Percentiles rank a stretch among this genome's conserved stretches.
phyloP scores from a whole-genome alignment of 2,329 filamentous ascomycete species.

The Rasamsonia emersonii region DNA sequence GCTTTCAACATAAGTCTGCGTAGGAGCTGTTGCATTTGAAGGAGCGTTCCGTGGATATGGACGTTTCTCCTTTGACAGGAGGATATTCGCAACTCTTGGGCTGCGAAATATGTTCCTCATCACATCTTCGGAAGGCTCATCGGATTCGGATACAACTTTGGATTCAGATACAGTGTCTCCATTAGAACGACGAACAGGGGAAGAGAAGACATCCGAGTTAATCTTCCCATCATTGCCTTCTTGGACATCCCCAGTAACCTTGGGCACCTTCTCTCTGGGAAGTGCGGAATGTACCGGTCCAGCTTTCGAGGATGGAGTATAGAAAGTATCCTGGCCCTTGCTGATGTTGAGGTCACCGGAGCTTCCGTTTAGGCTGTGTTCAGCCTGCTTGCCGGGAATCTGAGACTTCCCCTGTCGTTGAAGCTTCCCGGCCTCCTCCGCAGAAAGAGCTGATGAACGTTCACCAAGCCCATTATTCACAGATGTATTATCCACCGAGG shows the following conservation, averaged over 20 bases:
- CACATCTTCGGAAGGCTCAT: constrained; percentile 48
- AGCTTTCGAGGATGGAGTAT: constrained; percentile 39
- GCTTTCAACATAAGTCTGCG: constrained; percentile 11
- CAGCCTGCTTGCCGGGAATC: constrained; percentile 44
- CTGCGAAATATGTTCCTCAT: constrained; percentile 56
- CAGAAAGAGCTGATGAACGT: constrained; percentile 21
- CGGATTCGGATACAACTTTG: constrained; percentile 24
- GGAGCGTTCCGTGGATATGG: background rate
- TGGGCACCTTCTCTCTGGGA: constrained; percentile 49
- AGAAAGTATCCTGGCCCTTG: constrained; percentile 52
- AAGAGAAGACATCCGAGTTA: constrained; percentile 50
- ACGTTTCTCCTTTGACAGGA: constrained; percentile 28
- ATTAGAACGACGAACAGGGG: constrained; percentile 16
- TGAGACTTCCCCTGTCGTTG: constrained; percentile 44
- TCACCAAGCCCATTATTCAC: background rate
- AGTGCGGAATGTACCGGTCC: constrained; percentile 44
- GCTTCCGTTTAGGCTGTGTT: constrained; percentile 26
- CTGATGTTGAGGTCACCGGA: constrained; percentile 32
- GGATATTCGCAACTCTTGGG: constrained; percentile 47
- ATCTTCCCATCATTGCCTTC: constrained; percentile 35
- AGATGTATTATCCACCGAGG: constrained; percentile 2
- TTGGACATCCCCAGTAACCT: constrained; percentile 40
- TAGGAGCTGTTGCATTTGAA: constrained; percentile 5
- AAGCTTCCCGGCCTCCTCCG: constrained; percentile 36
- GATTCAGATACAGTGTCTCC: no score